These are phyloP conservation scores for Castanea sativa DNA, from an alignment of 306 rosid species.

Conservation along the genomic window DNA sequence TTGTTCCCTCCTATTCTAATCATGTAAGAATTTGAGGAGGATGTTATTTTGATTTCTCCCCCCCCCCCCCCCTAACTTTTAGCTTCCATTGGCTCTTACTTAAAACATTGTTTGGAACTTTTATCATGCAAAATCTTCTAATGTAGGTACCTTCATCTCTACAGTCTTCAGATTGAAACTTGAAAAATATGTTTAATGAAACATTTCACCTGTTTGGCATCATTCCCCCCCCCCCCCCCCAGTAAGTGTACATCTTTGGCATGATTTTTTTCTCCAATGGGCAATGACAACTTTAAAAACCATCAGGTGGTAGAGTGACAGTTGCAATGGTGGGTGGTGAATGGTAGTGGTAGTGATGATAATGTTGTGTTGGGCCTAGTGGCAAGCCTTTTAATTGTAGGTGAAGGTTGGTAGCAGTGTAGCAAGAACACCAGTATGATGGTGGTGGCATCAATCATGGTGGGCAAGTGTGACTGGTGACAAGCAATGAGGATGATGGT, in stretches of 20 bases:
- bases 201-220: not conserved
- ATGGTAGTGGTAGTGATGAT: not conserved
- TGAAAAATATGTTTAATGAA: not conserved
- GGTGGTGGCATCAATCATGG: not conserved
- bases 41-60: not conserved
- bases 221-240: rapidly evolving
- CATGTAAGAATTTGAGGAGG: not conserved
- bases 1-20: no score
- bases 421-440: not conserved
- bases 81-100: not conserved
- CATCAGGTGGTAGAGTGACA: not conserved
- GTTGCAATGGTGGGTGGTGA: not conserved
- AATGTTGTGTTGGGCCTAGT: not conserved
- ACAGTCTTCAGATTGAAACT: not conserved
- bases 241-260: not conserved
- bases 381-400: not conserved
- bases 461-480: not conserved
- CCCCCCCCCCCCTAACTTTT: not conserved
- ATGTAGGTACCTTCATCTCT: not conserved
- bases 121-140: not conserved
- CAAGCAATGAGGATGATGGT: not conserved
- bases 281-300: not conserved
- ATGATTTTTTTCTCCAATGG: not conserved
- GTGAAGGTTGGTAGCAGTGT: not conserved
- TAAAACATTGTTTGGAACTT: not conserved